Percentiles rank a stretch among this genome's conserved stretches.
phyloP scores from a whole-genome alignment of 108 stramenopile species.

The Nitzschia sp. region DNA sequence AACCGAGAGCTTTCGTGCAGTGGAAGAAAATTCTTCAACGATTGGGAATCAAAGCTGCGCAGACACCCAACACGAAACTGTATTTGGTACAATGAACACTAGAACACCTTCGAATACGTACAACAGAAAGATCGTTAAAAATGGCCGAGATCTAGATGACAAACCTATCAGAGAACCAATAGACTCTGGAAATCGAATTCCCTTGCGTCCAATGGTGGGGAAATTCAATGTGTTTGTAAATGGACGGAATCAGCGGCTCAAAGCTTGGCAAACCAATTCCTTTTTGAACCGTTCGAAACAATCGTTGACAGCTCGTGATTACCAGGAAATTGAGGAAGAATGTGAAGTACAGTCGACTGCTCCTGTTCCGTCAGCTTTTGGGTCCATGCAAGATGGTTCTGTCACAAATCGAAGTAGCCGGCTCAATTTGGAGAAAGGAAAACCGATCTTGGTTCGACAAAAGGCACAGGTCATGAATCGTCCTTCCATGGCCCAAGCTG shows the following conservation, averaged over 20 bases:
- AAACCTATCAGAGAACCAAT: background rate
- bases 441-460: constrained; percentile 23
- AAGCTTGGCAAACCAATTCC: constrained; percentile 11
- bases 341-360: background rate
- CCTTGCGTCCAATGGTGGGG: background rate
- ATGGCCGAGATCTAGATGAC: too few species aligned
- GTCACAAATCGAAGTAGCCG: constrained; percentile 8
- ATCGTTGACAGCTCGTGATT: constrained; percentile 5
- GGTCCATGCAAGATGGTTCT: background rate
- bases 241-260: constrained; percentile 4
- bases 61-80: too few species aligned
- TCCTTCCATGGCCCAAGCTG: constrained; percentile 16
- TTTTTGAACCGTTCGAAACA: constrained; percentile 3
- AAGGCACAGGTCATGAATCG: constrained; percentile 22
- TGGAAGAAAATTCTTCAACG: constrained; percentile 25
- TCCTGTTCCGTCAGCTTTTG: background rate
- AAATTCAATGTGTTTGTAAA: background rate
- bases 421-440: constrained; percentile 23
- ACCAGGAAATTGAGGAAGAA: constrained; percentile 27
- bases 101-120: too few species aligned
- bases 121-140: too few species aligned
- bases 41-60: constrained; percentile 5
- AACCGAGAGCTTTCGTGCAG: constrained; percentile 18
- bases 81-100: too few species aligned
- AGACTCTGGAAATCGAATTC: background rate